Percentiles rank a stretch among this genome's conserved stretches.
Evolutionary conservation across 1,284 basidiomycete genomes (phyloP).

Genomic region (Cutaneotrichosporon cavernicola): DNA sequence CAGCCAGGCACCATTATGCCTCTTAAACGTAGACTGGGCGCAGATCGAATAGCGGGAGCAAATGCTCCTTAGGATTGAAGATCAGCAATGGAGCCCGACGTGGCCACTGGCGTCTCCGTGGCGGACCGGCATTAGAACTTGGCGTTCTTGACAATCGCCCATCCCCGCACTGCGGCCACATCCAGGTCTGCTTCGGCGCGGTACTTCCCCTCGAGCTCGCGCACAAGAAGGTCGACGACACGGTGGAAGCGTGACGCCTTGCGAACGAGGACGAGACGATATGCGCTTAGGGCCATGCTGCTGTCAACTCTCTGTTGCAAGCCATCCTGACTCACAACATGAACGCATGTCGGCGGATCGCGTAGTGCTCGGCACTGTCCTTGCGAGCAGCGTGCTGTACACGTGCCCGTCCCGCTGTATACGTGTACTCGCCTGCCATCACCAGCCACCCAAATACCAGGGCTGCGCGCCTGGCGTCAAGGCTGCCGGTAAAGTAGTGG

Average conservation of each 20-base stretch:
- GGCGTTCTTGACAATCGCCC: slow-evolving; percentile 31
- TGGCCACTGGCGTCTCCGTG: no score
- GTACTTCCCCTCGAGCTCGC: slow-evolving; percentile 20
- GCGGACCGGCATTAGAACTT: slow-evolving; percentile 22
- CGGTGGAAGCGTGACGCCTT: slow-evolving; percentile 50
- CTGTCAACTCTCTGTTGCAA: slow-evolving; percentile 4
- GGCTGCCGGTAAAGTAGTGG: slow-evolving; percentile 69
- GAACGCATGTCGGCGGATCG: slow-evolving; percentile 59
- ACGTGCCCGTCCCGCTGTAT: slow-evolving; percentile 42
- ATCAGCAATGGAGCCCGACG: no score
- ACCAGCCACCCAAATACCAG: slow-evolving; percentile 32
- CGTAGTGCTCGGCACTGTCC: slow-evolving; percentile 34
- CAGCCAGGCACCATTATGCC: no score
- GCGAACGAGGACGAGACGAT: slow-evolving; percentile 63
- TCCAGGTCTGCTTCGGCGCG: slow-evolving; percentile 9
- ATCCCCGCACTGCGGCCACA: slow-evolving; percentile 20
- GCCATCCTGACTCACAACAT: slow-evolving; percentile 60
- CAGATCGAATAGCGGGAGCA: no score
- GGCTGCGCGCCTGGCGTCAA: slow-evolving; percentile 22
- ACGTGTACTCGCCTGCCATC: slow-evolving; percentile 41
- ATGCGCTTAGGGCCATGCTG: slow-evolving; percentile 79
- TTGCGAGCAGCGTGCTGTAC: slow-evolving; percentile 36
- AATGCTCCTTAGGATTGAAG: no score
- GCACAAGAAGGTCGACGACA: slow-evolving; percentile 28
- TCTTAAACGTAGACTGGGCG: no score